Conservation (phyloP, 371 early-diverging fungal genomes). For the Nematocida sp. region DNA sequence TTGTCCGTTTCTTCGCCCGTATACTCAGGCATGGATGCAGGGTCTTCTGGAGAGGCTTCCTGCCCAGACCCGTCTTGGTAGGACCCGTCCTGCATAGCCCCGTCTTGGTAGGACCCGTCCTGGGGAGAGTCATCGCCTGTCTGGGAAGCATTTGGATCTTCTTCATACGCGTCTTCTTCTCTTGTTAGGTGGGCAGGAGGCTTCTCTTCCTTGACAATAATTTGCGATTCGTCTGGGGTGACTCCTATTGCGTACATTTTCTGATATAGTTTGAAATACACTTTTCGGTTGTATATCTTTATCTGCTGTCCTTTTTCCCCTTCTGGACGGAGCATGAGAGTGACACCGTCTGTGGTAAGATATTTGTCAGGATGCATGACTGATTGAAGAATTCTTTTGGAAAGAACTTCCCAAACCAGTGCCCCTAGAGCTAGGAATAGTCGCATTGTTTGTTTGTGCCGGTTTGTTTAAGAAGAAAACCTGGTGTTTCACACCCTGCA, state of each 20-base stretch:
- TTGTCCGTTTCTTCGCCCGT: too few relatives aligned
- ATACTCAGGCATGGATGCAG: too few relatives aligned
- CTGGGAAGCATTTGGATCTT: not conserved
- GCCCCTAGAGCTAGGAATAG: conserved; percentile 12
- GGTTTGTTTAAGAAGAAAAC: too few relatives aligned
- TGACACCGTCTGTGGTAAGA: conserved; percentile 27
- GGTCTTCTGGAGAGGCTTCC: too few relatives aligned
- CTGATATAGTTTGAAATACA: not conserved
- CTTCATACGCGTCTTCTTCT: not conserved
- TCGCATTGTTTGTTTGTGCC: conserved; percentile 30
- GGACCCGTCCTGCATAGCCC: too few relatives aligned
- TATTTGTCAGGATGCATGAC: not conserved
- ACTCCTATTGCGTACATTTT: conserved; percentile 38
- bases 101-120: too few relatives aligned
- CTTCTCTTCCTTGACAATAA: conserved; percentile 23
- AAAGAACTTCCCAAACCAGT: not conserved
- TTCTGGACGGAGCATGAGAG: not conserved
- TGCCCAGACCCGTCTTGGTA: too few relatives aligned
- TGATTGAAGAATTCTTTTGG: conserved; percentile 16
- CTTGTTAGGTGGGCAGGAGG: not conserved
- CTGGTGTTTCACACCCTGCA: too few relatives aligned
- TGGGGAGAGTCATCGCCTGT: not conserved
- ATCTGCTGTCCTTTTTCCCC: conserved; percentile 2
- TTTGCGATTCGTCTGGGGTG: conserved; percentile 1
- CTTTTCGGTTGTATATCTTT: conserved; percentile 5